Evolutionary conservation across 345 rosid genomes (phyloP).

Genomic region (Citrus mangshanensis): DNA sequence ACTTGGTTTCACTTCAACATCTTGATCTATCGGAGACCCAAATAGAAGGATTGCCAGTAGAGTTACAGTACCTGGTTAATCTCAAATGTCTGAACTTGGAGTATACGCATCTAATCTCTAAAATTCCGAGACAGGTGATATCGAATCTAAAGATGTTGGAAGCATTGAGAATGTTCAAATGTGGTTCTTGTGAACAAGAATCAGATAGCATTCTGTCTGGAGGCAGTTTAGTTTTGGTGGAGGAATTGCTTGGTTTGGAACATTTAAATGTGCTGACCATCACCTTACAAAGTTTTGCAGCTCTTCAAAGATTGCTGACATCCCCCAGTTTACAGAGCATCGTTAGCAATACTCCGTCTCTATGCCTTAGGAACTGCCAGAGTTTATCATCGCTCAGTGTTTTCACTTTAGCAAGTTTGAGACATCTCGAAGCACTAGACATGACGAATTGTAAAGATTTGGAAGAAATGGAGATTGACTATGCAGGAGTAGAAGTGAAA

Average conservation of each 20-base stretch:
- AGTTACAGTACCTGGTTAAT: constrained; percentile 20
- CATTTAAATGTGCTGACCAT: background rate
- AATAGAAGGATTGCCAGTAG: constrained; percentile 21
- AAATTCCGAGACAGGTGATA: constrained; percentile 8
- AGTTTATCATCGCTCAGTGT: background rate
- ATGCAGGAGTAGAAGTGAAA: background rate
- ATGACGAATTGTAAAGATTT: background rate
- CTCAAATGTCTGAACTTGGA: constrained; percentile 24
- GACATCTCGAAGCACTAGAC: background rate
- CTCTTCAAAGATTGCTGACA: background rate
- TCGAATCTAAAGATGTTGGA: background rate
- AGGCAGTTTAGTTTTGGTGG: background rate
- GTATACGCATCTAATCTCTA: background rate
- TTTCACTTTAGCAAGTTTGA: background rate
- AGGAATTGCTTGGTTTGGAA: constrained; percentile 11
- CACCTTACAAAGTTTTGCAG: background rate
- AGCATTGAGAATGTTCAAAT: background rate
- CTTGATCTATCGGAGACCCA: constrained; percentile 17
- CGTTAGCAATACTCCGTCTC: background rate
- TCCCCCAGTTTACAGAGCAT: background rate
- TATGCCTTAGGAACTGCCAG: rapidly evolving
- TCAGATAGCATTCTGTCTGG: no score
- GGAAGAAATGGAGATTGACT: background rate
- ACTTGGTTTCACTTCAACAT: constrained; percentile 12
- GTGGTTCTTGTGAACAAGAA: background rate